A percentile compares a stretch with the other conserved stretches of the same genome.
Evolutionary conservation across 2,329 filamentous ascomycete species (phyloP).

Genomic region (Aspergillus clavatus): DNA sequence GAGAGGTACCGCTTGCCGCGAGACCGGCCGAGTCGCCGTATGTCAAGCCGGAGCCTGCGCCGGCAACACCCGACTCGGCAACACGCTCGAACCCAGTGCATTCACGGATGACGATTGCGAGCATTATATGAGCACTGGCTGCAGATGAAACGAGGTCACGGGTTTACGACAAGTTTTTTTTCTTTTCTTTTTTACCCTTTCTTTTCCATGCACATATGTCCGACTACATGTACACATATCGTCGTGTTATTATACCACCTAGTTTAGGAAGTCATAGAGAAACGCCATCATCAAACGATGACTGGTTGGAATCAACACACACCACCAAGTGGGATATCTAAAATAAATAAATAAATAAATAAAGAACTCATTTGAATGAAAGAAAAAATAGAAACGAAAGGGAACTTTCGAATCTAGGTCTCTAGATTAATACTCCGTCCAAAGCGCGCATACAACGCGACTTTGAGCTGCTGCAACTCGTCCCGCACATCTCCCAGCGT

Average conservation of each 20-base stretch:
- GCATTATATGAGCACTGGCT: slow-evolving; percentile 34
- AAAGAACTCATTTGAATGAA: too few species aligned
- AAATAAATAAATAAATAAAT: too few species aligned
- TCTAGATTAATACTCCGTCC: slow-evolving; percentile 96
- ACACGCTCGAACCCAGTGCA: slow-evolving; percentile 30
- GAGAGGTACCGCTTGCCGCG: slow-evolving; percentile 34
- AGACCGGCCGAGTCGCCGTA: slow-evolving; percentile 16
- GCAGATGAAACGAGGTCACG: not conserved
- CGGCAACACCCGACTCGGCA: slow-evolving; percentile 17
- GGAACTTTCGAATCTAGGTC: slow-evolving; percentile 56
- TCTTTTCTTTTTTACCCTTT: too few species aligned
- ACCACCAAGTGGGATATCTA: too few species aligned
- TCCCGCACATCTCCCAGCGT: slow-evolving; percentile 69
- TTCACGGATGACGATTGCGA: slow-evolving; percentile 45
- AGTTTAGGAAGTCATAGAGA: not conserved
- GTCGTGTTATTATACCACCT: not conserved
- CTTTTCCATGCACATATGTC: not conserved
- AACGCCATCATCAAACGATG: not conserved
- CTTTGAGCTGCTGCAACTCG: slow-evolving; percentile 86
- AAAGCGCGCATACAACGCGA: slow-evolving; percentile 88
- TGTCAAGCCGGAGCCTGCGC: slow-evolving; percentile 20
- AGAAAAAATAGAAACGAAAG: slow-evolving; percentile 1
- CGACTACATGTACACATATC: slow-evolving; percentile 1
- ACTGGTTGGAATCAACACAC: too few species aligned
- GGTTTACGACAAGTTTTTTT: not conserved